Evolutionary conservation across 176 grass and related monocot genomes (phyloP), one percentile per base, ranked within the genome.

Genomic region (Bolboschoenus planiculmis): DNA sequence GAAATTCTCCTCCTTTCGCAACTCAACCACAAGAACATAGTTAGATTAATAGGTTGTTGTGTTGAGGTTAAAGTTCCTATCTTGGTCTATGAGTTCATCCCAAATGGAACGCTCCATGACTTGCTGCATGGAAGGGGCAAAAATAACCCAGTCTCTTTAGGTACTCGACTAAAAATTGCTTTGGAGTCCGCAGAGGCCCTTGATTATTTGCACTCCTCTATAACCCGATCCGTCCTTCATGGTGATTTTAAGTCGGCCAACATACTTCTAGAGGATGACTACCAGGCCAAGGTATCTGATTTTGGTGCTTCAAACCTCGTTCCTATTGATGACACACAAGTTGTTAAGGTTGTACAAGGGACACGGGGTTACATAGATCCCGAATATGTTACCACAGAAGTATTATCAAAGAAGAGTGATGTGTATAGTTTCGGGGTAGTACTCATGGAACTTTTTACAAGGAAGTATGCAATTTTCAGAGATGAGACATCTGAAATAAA

Each of bases 1-100:
- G 88, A 90, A 40, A 85, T 90, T 27, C 82, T 86, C 10, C 85
- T 90, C 66, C 84, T 86, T 27, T 90, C 88, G 20, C 87, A 63
- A 56, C 37, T 88, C 0, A 85, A 80, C 37, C 83, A 85, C 54
- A 85, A 39, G 78, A 88, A 88, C 10, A 85, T 85, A 61, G 83
- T 85, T 15, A 81, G 50, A 13, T 48, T 88, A 66, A 23, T 88
- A 36, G 87, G 87, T 56, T 85, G 87, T 76, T 88, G 87, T 27
- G 75, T 85, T 10, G 83, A 88, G 18, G 83, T 85, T 70, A 67
- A 89, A 75, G 50, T 85, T 0, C 87, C 83, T 5, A 85, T 89
- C 31, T 51, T 90, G 60, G 79, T 86, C 5, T 90, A 87, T 16
- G 88, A 86, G 13, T 84, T 87, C 16, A 36, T 83, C 9, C 18